Base-by-base conservation (phyloP, 495 filamentous ascomycete species). In the Daldinia vernicosa region DNA sequence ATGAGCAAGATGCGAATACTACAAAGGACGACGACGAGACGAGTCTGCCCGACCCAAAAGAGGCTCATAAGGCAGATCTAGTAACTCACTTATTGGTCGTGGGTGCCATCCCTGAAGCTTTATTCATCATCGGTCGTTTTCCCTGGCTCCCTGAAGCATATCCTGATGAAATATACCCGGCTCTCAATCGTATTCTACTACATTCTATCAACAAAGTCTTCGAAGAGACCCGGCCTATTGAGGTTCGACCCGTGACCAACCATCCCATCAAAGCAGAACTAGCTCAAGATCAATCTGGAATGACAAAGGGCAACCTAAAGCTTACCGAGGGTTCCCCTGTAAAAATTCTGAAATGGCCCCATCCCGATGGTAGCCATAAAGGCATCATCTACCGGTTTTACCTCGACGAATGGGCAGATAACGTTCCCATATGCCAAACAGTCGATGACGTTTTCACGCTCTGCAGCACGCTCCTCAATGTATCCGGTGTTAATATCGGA, bases 321-420 rank as follows among this genome's bases (percentile, higher is more conserved):
- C 78, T 91, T 26, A 76, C 74, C 7, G 80, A 89, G 17, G 81
- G 85, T 4, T 80, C 87, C 0, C 74, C 86, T 40, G 87, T 88
- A 39, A 90, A 90, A 72, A 84, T 86, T 5, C 76, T 95, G 56
- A 86, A 89, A 60, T 96, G 93, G 93, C 90, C 93, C 19, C 88
- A 90, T 70, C 83, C 93, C 14, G 94, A 97, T 64, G 93, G 94
- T 67, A 87, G 84, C 6, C 87, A 86, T 40, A 92, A 94, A 74
- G 90, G 89, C 6, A 86, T 84, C 4, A 87, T 89, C 53, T 97
- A 97, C 75, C 86, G 91, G 27, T 98, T 96, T 77, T 99, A 98
- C 79, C 97, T 93, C 89, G 95, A 98, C 64, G 94, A 98, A 60
- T 99, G 96, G 96, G 85, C 91, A 9, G 95, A 98, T 68, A 95